Percentiles rank a stretch among this genome's conserved stretches.
These are phyloP conservation scores for Gastrodia elata DNA, from an alignment of 106 monocot genomes.

Conservation along the genomic window DNA sequence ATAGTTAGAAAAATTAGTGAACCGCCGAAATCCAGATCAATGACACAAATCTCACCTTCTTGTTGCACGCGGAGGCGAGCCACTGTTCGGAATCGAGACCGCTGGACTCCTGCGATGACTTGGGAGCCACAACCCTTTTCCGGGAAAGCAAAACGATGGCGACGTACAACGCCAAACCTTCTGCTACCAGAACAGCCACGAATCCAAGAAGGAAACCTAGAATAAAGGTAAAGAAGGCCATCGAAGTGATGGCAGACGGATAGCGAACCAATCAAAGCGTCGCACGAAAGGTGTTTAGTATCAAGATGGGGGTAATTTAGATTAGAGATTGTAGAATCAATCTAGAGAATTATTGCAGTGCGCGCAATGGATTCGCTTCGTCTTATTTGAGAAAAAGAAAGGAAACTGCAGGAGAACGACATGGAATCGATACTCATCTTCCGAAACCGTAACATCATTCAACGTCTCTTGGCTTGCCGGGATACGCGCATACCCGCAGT, in stretches of 20 bases:
- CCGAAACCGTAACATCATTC: background rate
- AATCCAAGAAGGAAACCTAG: constrained; percentile 33
- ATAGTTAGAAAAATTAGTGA: background rate
- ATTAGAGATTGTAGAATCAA: background rate
- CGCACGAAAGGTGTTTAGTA: background rate
- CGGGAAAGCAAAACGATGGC: constrained; percentile 25
- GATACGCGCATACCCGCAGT: too few species aligned
- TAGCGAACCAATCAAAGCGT: background rate
- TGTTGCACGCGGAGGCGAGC: constrained; percentile 20
- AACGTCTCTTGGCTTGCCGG: background rate
- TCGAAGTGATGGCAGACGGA: background rate
- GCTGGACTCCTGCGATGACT: background rate
- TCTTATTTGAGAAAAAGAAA: background rate
- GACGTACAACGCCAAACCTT: constrained; percentile 15
- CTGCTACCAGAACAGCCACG: constrained; percentile 20
- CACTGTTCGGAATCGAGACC: constrained; percentile 30
- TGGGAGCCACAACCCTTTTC: background rate
- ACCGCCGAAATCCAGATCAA: constrained; percentile 4
- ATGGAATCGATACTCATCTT: background rate
- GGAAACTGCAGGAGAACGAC: background rate
- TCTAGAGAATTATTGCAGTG: background rate
- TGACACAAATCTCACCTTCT: constrained; percentile 35
- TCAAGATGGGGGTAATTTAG: background rate
- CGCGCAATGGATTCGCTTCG: background rate
- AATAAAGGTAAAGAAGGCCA: constrained; percentile 17